Evolutionary conservation across 441 rosid species (phyloP), one percentile per base, ranked within the genome.

Genomic region (Syzygium malaccense): DNA sequence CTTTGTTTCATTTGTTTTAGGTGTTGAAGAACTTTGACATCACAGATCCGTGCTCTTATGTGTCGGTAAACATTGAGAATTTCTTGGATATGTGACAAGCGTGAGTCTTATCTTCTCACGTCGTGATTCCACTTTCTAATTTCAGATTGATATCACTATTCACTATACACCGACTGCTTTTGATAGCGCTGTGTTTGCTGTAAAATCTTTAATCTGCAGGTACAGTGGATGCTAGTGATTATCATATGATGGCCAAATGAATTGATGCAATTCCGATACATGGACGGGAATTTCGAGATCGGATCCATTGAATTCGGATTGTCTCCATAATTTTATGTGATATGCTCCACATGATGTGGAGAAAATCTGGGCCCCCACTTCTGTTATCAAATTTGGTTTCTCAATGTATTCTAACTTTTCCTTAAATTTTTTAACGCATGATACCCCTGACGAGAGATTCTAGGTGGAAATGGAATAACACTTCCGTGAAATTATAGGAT

Each of bases 21-120:
- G 98, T 96, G 87, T 90, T 98, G 94, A 92, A 90, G 90, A 98
- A 95, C 91, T 98, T 98, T 28, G 98, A 94, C 89, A 94, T 97
- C 62, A 89, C 93, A 4, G 98, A 98, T 93, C 99, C 99, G 1
- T 97, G 99, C 91, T 94, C 99, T 20, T 97, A 91, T 91, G 87
- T 96, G 92, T 99, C 96, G 92, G 89, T 98, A 32, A 93, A 95
- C 92, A 92, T 96, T 1, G 92, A 97, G 94, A 90, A 75, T 71
- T 94, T 97, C 87, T 88, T 95, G 62, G 51, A 75, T 75, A 20
- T 41, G 14, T 41, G 83, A 75, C 15, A 25, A 75, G 83, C n/a
- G 51, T 37, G 83, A 75, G 83, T 75, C 15, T 19, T 19, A 13
- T 41, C 51, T 41, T 23, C 83, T 75, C n/a, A 23, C 8, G n/a